Conservation (phyloP, 169 alveolate species). For the Plasmodium gonderi region DNA sequence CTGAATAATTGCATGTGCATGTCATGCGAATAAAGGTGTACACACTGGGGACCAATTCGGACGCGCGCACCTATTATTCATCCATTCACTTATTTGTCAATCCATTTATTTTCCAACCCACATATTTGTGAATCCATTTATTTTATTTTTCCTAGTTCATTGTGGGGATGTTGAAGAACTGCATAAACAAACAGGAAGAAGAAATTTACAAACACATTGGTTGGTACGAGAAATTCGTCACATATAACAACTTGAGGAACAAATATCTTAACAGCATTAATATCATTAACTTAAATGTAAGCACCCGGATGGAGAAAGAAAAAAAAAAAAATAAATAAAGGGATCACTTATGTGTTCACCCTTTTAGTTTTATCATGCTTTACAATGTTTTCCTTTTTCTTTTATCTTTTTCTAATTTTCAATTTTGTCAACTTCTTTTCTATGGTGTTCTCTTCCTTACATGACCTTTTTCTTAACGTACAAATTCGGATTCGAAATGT, state of each 20-base stretch:
- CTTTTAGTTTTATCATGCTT: not conserved
- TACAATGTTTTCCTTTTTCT: not conserved
- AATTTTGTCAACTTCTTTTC: not conserved
- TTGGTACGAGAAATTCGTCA: slow-evolving; percentile 33
- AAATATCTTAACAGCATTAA: slow-evolving; percentile 31
- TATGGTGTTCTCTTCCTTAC: not conserved
- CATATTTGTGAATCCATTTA: not conserved
- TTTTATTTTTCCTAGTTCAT: not conserved
- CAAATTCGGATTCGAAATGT: not conserved
- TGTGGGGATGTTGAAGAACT: slow-evolving; percentile 9
- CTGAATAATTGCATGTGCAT: not conserved
- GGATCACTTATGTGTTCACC: not conserved
- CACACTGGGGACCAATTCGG: too few species aligned
- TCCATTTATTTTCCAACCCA: not conserved
- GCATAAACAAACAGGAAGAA: slow-evolving; percentile 32
- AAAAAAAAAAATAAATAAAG: not conserved
- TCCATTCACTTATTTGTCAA: too few species aligned
- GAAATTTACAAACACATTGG: slow-evolving; percentile 32
- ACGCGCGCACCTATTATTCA: too few species aligned
- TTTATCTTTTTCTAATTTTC: not conserved
- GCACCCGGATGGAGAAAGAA: not conserved
- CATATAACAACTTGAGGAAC: slow-evolving; percentile 20
- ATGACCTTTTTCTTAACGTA: not conserved
- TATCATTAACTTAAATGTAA: slow-evolving; percentile 55
- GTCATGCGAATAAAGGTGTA: not conserved